Conservation (phyloP, 148 eudicot species). For the Chenopodium quinoa region DNA sequence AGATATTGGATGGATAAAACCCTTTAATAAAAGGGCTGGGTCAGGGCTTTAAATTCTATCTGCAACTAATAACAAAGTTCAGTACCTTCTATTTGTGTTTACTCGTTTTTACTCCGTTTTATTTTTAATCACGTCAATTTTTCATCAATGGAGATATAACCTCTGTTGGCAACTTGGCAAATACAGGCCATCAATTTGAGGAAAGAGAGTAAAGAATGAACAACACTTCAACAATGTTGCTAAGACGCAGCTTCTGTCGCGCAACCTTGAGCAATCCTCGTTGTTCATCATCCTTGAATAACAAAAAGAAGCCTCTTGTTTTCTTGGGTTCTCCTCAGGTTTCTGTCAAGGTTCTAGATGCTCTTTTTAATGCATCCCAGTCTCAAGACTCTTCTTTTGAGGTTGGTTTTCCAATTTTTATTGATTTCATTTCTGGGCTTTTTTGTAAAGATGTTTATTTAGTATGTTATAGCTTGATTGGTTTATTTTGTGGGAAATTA, state of each 20-base stretch:
- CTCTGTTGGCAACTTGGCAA: too few species aligned
- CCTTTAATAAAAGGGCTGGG: too few species aligned
- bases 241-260: conserved; percentile 64
- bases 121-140: too few species aligned
- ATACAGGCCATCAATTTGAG: too few species aligned
- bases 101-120: too few species aligned
- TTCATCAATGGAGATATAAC: too few species aligned
- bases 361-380: conserved; percentile 74
- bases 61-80: too few species aligned
- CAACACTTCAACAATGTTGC: conserved; percentile 36
- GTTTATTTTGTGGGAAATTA: too few species aligned
- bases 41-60: too few species aligned
- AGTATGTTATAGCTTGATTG: too few species aligned
- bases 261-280: conserved; percentile 21
- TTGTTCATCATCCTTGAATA: conserved; percentile 29
- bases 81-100: too few species aligned
- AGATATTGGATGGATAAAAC: too few species aligned
- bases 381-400: conserved; percentile 56
- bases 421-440: neutral
- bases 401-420: conserved; percentile 32
- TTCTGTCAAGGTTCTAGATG: conserved; percentile 74
- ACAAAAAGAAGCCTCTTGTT: conserved; percentile 63
- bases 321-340: conserved; percentile 93
- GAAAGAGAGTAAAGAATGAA: conserved; percentile 31
- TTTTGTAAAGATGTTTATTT: neutral